Evolutionary conservation across 2,329 filamentous ascomycete species (phyloP), one percentile per base, ranked within the genome.

Genomic region (Bretziella fagacearum): DNA sequence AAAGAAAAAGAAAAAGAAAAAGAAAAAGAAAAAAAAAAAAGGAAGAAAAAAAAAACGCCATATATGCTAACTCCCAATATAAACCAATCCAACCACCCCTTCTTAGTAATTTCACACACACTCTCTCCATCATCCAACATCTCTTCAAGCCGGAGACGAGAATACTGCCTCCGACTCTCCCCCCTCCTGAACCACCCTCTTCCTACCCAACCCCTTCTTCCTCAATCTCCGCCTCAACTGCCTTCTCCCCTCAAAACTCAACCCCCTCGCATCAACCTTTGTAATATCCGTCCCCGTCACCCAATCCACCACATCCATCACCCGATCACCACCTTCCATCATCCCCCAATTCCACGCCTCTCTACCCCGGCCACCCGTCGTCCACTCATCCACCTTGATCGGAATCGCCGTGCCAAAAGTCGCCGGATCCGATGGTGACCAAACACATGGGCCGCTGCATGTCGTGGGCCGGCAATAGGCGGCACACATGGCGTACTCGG

Each of bases 331-430:
- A 1, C 65, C 52, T 29, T 71, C 65, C 43, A 73, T 66, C 3
- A 56, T 54, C 1, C 63, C 52, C 36, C 59, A 56, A n/a, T 56
- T 57, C 11, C 60, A 57, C 3, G 66, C 36, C 1, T 52, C 54
- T 30, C 70, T 67, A 4, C 69, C 70, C 27, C 59, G 60, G 1
- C 73, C 73, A 13, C 70, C 68, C 0, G 70, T 72, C 6, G 64
- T 56, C 74, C 74, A 79, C 54, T 78, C 67, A 55, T 79, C 74
- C 10, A 79, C 55, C 60, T 78, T 79, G 48, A 75, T 68, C 2
- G 75, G 74, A 39, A 79, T 63, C 1, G 73, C 71, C 32, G 63
- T 65, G n/a, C 74, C 74, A 58, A 74, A 79, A 6, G n/a, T 7
- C 22, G 67, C 67, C 0, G 75, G 75, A 56, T 78, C 74, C 39